These are phyloP conservation scores for Oxytropis ochrocephala DNA, from an alignment of 306 rosid genomes.

Conservation along the genomic window DNA sequence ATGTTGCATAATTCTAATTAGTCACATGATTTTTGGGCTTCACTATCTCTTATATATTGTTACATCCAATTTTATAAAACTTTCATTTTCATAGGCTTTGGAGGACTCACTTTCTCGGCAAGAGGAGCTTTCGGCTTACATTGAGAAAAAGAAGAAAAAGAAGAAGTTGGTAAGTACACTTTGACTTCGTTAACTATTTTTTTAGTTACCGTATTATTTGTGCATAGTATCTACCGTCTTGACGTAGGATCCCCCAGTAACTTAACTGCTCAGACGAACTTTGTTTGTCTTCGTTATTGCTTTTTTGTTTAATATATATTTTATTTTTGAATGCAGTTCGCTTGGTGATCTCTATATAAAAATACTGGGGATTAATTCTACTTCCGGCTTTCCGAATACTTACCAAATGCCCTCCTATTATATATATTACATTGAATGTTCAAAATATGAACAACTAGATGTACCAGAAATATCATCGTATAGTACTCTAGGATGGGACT, in stretches of 20 bases:
- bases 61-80: not conserved
- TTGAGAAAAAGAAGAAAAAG: constrained; percentile 69
- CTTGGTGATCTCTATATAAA: constrained; percentile 30
- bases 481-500: constrained; percentile 17
- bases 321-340: constrained; percentile 43
- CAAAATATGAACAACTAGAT: constrained; percentile 9
- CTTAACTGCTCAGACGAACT: no score
- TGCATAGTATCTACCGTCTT: no score
- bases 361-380: not conserved
- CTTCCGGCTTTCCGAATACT: not conserved
- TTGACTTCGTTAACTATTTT: no score
- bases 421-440: not conserved
- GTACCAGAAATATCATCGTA: not conserved
- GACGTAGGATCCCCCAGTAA: no score
- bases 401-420: constrained; percentile 9
- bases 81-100: constrained; percentile 59
- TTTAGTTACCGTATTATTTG: no score
- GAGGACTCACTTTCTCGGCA: constrained; percentile 64
- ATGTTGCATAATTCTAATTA: no score
- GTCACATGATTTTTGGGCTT: not conserved
- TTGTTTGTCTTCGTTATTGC: not conserved
- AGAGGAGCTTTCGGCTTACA: constrained; percentile 54
- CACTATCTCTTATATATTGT: not conserved
- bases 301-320: not conserved
- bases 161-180: constrained; percentile 57